Conservation (phyloP, 2,329 filamentous ascomycete species). For the Cercospora sp. region DNA sequence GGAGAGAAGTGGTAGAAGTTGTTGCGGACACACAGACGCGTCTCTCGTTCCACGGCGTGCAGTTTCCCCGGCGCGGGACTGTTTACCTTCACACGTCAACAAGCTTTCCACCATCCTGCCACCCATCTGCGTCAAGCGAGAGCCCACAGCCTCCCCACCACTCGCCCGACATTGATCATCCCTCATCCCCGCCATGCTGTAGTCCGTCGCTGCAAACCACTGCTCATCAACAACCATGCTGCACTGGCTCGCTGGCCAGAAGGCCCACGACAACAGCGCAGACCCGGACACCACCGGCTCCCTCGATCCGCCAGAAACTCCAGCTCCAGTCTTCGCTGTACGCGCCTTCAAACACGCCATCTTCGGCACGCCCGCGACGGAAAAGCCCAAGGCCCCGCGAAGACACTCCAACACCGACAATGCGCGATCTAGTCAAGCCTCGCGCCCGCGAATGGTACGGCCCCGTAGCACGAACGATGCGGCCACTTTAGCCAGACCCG, state of each 20-base stretch:
- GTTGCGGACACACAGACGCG: background rate
- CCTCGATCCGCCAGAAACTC: slow-evolving; percentile 62
- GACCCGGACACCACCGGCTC: slow-evolving; percentile 44
- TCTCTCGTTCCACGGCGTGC: background rate
- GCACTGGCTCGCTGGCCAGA: slow-evolving; percentile 39
- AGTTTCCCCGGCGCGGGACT: background rate
- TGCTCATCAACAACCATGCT: slow-evolving; percentile 31
- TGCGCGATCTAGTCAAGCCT: slow-evolving; percentile 25
- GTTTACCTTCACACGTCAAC: slow-evolving; percentile 4
- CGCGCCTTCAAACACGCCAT: slow-evolving; percentile 66
- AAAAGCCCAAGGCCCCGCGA: slow-evolving; percentile 38
- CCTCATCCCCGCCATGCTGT: slow-evolving; percentile 8
- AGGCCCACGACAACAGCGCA: slow-evolving; percentile 32
- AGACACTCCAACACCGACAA: slow-evolving; percentile 37
- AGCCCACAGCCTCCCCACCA: background rate
- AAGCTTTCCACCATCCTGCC: slow-evolving; percentile 1
- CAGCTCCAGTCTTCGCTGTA: slow-evolving; percentile 66
- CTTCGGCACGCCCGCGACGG: slow-evolving; percentile 62
- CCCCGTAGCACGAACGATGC: slow-evolving; percentile 37
- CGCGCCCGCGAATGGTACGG: slow-evolving; percentile 33
- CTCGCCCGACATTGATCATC: background rate
- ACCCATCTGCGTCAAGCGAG: background rate
- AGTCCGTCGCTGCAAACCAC: background rate
- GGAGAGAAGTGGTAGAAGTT: background rate
- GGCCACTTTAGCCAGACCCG: slow-evolving; percentile 21